Evolutionary conservation across 441 rosid species (phyloP).

Genomic region (Erysimum cheiri): DNA sequence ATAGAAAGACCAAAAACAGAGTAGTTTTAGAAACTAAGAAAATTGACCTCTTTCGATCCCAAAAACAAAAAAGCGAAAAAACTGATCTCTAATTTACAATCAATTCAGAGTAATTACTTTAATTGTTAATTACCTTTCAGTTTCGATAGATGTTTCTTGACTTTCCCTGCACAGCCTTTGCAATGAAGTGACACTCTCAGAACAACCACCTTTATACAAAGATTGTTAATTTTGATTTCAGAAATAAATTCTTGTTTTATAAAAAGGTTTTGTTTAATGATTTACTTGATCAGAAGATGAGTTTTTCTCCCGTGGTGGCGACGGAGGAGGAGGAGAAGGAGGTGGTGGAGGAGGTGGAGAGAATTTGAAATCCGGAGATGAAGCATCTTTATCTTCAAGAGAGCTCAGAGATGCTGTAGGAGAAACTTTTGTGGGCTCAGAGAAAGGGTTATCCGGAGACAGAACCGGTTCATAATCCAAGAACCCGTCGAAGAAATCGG

Average conservation of each 20-base stretch:
- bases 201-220: slow-evolving; percentile 68
- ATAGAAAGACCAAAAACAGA: slow-evolving; percentile 18
- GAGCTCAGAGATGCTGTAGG: slow-evolving; percentile 38
- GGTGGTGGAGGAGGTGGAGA: slow-evolving; percentile 48
- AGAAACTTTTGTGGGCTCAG: slow-evolving; percentile 43
- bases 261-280: background rate
- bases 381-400: slow-evolving; percentile 48
- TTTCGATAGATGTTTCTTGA: slow-evolving; percentile 91
- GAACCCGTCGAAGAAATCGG: slow-evolving; percentile 50
- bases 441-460: slow-evolving; percentile 51
- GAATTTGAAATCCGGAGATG: slow-evolving; percentile 42
- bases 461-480: slow-evolving; percentile 62
- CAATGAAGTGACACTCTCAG: slow-evolving; percentile 95
- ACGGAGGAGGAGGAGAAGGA: slow-evolving; percentile 25
- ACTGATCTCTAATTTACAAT: background rate
- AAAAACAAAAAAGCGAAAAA: background rate
- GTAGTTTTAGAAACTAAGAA: background rate
- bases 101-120: background rate
- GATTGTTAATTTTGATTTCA: background rate
- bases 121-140: slow-evolving; percentile 59
- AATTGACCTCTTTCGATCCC: no score
- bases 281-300: slow-evolving; percentile 54
- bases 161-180: slow-evolving; percentile 94
- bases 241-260: background rate
- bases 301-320: slow-evolving; percentile 41